Percentiles rank a stretch among this genome's conserved stretches.
These are phyloP conservation scores for Barnettozyma vustinii DNA, from an alignment of 805 yeast genomes.

Conservation along the genomic window DNA sequence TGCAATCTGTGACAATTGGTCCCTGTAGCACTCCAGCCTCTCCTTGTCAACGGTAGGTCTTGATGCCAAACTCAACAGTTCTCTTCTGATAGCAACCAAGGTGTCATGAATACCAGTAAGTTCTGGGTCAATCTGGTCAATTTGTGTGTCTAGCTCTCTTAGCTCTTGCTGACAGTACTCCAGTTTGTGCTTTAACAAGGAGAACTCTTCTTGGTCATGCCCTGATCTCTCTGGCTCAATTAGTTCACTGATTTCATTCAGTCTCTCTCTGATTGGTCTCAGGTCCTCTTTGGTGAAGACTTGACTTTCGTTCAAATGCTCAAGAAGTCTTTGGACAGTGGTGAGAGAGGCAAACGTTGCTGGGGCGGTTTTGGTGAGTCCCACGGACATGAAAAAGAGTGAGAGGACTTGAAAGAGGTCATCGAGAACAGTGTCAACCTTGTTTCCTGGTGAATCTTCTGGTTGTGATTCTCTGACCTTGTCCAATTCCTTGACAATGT, in stretches of 20 bases:
- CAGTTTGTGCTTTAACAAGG: constrained; percentile 60
- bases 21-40: constrained; percentile 31
- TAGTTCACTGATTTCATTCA: constrained; percentile 54
- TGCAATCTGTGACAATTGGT: constrained; percentile 39
- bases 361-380: constrained; percentile 84
- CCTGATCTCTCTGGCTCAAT: constrained; percentile 39
- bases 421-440: constrained; percentile 72
- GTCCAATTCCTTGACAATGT: constrained; percentile 47
- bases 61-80: constrained; percentile 48
- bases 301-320: constrained; percentile 74
- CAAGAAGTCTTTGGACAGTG: constrained; percentile 79
- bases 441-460: constrained; percentile 26
- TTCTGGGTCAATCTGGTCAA: constrained; percentile 47
- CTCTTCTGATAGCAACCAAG: constrained; percentile 59
- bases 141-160: constrained; percentile 48
- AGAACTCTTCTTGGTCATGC: constrained; percentile 43
- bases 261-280: constrained; percentile 66
- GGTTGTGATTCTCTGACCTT: constrained; percentile 35
- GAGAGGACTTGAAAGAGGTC: constrained; percentile 87
- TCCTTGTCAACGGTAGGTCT: constrained; percentile 27
- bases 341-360: constrained; percentile 88
- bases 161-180: constrained; percentile 56
- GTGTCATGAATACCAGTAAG: constrained; percentile 44
- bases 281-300: constrained; percentile 84
- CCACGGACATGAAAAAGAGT: constrained; percentile 86